Conservation (phyloP, 2,329 filamentous ascomycete genomes). For the Beauveria asiatica region DNA sequence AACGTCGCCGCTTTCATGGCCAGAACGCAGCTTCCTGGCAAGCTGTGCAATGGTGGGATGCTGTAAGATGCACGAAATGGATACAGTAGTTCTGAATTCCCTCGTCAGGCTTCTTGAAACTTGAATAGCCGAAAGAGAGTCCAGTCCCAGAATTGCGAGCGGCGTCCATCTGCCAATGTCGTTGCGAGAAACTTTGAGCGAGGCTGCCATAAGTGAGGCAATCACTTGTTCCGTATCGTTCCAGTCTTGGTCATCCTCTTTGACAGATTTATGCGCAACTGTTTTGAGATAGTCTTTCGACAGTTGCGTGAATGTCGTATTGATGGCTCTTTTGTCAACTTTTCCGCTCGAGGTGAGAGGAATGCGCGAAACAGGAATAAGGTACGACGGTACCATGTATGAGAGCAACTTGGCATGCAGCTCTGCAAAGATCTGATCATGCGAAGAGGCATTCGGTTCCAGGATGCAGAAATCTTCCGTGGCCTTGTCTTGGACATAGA, state of each 20-base stretch:
- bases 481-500: slow-evolving; percentile 48
- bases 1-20: not conserved
- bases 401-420: slow-evolving; percentile 51
- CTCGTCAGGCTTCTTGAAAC: slow-evolving; percentile 51
- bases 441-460: slow-evolving; percentile 24
- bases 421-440: slow-evolving; percentile 41
- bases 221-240: slow-evolving; percentile 48
- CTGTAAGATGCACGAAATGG: slow-evolving; percentile 63
- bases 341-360: slow-evolving; percentile 71
- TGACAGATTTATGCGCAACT: slow-evolving; percentile 18
- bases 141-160: slow-evolving; percentile 69
- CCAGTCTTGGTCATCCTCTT: slow-evolving; percentile 34
- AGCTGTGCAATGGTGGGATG: slow-evolving; percentile 59
- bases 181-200: slow-evolving; percentile 34
- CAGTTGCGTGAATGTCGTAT: slow-evolving; percentile 38
- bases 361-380: slow-evolving; percentile 61
- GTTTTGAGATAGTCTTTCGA: slow-evolving; percentile 34
- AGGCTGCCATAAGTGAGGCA: slow-evolving; percentile 42
- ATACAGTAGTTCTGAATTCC: slow-evolving; percentile 37
- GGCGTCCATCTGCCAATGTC: slow-evolving; percentile 58
- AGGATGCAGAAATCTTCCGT: slow-evolving; percentile 27
- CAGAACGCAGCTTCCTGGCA: slow-evolving; percentile 23
- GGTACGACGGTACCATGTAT: slow-evolving; percentile 72
- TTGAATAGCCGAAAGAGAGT: slow-evolving; percentile 74
- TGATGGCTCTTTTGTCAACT: slow-evolving; percentile 52